phyloP scores from a whole-genome alignment of 768 basidiomycete species.

The Boletellus sp. region DNA sequence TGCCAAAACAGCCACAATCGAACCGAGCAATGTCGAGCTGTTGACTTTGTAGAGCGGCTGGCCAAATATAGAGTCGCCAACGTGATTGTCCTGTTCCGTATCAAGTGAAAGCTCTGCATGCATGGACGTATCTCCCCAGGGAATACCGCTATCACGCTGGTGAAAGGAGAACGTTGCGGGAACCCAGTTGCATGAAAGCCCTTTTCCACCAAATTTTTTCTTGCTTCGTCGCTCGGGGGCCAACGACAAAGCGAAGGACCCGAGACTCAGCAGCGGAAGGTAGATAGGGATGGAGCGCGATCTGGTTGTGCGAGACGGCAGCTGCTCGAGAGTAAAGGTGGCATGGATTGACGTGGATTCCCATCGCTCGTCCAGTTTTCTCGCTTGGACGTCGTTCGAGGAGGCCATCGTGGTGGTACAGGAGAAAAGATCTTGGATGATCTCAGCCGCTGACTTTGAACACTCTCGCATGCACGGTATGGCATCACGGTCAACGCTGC shows the following conservation, averaged over 20 bases:
- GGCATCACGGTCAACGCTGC: conserved; percentile 20
- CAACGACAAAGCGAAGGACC: conserved; percentile 17
- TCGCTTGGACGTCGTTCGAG: background rate
- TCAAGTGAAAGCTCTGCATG: conserved; percentile 6
- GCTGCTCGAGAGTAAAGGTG: background rate
- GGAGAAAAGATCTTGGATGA: no score
- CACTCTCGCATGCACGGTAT: conserved; percentile 1
- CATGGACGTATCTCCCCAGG: conserved; percentile 17
- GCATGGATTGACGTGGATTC: conserved; percentile 9
- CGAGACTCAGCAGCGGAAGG: conserved; percentile 8
- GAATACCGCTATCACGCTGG: background rate
- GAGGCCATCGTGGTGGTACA: background rate
- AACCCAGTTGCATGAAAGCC: background rate
- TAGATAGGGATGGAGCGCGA: background rate
- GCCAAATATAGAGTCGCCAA: background rate
- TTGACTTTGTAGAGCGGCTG: background rate
- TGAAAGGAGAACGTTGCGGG: conserved; percentile 10
- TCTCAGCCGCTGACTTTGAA: background rate
- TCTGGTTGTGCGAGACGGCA: background rate
- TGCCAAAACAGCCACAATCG: conserved; percentile 4
- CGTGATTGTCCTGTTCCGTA: background rate
- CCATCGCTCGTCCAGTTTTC: conserved; percentile 15
- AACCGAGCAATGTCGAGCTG: background rate
- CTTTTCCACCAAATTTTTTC: background rate
- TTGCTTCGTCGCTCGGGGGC: background rate